Conservation (phyloP, 495 filamentous ascomycete species). For the Durotheca rogersii region DNA sequence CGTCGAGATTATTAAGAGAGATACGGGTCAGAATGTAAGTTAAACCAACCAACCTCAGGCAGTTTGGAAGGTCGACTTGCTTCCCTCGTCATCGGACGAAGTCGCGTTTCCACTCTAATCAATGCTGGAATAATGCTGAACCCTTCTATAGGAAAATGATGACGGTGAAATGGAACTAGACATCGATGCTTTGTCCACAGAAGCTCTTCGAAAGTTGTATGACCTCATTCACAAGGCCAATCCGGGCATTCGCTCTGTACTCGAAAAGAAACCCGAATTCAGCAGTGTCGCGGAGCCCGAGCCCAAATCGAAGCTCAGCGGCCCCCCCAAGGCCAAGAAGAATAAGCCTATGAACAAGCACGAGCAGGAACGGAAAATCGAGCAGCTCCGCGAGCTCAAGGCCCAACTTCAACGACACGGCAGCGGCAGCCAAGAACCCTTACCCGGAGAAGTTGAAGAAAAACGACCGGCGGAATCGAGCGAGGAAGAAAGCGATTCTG, state of each 20-base stretch:
- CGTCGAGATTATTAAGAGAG: constrained; percentile 86
- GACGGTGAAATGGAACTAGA: constrained; percentile 89
- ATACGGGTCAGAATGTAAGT: constrained; percentile 72
- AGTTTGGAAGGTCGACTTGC: no score
- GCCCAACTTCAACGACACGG: constrained; percentile 48
- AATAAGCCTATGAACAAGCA: constrained; percentile 97
- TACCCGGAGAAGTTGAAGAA: constrained; percentile 38
- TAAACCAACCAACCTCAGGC: no score
- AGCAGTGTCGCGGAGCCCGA: constrained; percentile 30
- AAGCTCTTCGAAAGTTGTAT: constrained; percentile 73
- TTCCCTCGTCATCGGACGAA: no score
- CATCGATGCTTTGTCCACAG: constrained; percentile 77
- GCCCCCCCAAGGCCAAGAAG: constrained; percentile 76
- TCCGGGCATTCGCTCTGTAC: constrained; percentile 47
- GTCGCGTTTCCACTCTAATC: no score
- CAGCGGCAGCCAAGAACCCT: constrained; percentile 52
- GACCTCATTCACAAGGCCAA: constrained; percentile 70
- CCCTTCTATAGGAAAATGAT: constrained; percentile 57
- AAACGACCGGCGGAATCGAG: constrained; percentile 28
- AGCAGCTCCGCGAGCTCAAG: constrained; percentile 65
- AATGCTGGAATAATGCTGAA: constrained; percentile 22
- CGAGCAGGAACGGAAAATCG: constrained; percentile 89
- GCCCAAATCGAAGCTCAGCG: constrained; percentile 29
- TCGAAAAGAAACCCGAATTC: constrained; percentile 43
- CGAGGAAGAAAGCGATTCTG: constrained; percentile 36